Conservation (phyloP, 257 asterid genomes). For the Nicotiana sylvestris region DNA sequence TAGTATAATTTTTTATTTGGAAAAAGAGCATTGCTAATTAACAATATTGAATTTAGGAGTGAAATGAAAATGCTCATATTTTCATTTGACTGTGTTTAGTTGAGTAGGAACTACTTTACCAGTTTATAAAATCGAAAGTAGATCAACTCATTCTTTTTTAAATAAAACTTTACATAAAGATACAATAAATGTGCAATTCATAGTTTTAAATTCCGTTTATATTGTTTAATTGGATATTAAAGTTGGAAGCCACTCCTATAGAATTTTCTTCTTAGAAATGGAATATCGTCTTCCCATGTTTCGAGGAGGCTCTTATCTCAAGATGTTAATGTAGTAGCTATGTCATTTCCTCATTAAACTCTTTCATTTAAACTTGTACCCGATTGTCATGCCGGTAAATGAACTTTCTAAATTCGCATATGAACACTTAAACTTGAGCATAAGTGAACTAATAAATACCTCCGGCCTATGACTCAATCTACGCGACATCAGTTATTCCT, state of each 20-base stretch:
- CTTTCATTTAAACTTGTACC: neutral
- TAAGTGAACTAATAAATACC: no score
- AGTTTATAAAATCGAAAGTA: neutral
- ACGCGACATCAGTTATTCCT: no score
- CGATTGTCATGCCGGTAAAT: no score
- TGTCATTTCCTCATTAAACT: neutral
- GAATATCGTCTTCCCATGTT: conserved; percentile 1
- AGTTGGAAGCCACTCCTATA: neutral
- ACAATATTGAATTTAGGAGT: neutral
- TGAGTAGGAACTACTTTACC: neutral
- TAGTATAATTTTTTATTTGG: neutral
- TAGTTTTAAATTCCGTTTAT: no score
- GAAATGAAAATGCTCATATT: neutral
- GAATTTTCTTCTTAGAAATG: neutral
- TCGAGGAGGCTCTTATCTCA: neutral
- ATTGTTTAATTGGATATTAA: neutral
- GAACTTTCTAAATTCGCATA: no score
- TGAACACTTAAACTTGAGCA: no score
- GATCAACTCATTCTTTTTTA: no score
- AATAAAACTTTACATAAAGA: neutral
- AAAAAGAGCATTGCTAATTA: neutral
- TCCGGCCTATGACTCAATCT: no score
- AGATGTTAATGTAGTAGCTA: neutral
- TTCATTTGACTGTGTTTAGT: neutral
- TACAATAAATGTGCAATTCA: neutral